Conservation (phyloP, 1,284 basidiomycete species). For the Exobasidium cylindrosporum region DNA sequence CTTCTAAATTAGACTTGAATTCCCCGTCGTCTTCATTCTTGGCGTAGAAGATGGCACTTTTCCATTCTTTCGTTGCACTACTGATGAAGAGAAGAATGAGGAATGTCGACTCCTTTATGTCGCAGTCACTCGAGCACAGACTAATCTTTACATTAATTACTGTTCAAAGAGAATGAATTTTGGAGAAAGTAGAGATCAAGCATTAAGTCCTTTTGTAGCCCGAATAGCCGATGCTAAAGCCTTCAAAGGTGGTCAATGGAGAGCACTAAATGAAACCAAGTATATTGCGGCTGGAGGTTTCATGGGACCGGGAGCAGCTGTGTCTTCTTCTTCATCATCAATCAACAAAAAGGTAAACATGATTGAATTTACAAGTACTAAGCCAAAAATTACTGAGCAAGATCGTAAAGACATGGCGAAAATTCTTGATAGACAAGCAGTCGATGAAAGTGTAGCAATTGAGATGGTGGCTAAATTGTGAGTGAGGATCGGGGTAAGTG, state of each 20-base stretch:
- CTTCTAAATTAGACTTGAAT: conserved; percentile 67
- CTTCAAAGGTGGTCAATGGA: conserved; percentile 3
- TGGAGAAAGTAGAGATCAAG: conserved; percentile 20
- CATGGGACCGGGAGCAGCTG: background rate
- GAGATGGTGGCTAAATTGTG: conserved; percentile 5
- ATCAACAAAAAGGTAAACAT: background rate
- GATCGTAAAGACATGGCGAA: conserved; percentile 6
- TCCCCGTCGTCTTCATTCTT: conserved; percentile 75
- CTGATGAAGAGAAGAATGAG: conserved; percentile 70
- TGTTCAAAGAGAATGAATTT: conserved; percentile 28
- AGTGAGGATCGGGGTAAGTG: no score
- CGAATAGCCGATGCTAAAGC: conserved; percentile 4
- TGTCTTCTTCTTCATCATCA: background rate
- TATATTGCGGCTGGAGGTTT: background rate
- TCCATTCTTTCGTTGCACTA: conserved; percentile 69
- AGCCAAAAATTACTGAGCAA: background rate
- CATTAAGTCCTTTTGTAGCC: conserved; percentile 9
- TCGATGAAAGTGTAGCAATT: background rate
- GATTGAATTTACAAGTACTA: background rate
- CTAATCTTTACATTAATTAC: conserved; percentile 67
- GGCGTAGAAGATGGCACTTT: conserved; percentile 70
- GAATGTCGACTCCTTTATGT: conserved; percentile 83
- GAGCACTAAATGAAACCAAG: background rate
- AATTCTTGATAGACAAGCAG: background rate
- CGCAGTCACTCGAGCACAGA: conserved; percentile 82